Evolutionary conservation across 441 rosid species (phyloP).

Genomic region (Kokia cookei): DNA sequence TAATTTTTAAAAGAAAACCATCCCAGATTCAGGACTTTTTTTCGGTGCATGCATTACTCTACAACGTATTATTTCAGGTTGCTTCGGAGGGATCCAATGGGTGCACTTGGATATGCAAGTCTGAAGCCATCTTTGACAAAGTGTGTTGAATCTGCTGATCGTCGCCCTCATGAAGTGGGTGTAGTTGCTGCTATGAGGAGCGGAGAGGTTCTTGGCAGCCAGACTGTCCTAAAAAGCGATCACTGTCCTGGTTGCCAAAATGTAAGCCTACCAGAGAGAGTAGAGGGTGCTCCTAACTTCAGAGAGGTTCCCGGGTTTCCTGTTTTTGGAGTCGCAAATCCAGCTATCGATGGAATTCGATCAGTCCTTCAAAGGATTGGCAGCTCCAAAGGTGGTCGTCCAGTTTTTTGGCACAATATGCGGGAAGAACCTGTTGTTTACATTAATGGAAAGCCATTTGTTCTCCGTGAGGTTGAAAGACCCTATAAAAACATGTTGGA

Average conservation of each 20-base stretch:
- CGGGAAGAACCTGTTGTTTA: slow-evolving; percentile 99
- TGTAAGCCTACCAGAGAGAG: slow-evolving; percentile 72
- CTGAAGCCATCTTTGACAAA: slow-evolving; percentile 71
- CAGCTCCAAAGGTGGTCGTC: slow-evolving; percentile 69
- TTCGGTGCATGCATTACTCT: not conserved
- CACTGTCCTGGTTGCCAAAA: slow-evolving; percentile 98
- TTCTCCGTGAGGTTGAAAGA: slow-evolving; percentile 97
- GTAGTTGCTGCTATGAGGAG: slow-evolving; percentile 87
- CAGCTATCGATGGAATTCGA: slow-evolving; percentile 90
- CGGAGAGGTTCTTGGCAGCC: slow-evolving; percentile 98
- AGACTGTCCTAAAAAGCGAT: slow-evolving; percentile 96
- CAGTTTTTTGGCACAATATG: slow-evolving; percentile 98
- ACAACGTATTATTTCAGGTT: slow-evolving; percentile 42
- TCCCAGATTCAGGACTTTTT: not conserved
- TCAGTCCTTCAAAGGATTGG: slow-evolving; percentile 89
- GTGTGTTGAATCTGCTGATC: slow-evolving; percentile 80
- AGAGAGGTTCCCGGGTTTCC: slow-evolving; percentile 98
- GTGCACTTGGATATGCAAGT: slow-evolving; percentile 92
- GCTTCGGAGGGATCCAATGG: slow-evolving; percentile 99
- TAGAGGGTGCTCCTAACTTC: slow-evolving; percentile 99
- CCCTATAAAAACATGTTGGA: slow-evolving; percentile 98
- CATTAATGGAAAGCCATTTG: slow-evolving; percentile 97
- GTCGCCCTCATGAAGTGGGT: slow-evolving; percentile 92
- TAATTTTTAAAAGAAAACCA: not conserved
- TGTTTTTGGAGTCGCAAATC: slow-evolving; percentile 99